phyloP scores from a whole-genome alignment of 1,284 basidiomycete species.

The Mycena sp. region DNA sequence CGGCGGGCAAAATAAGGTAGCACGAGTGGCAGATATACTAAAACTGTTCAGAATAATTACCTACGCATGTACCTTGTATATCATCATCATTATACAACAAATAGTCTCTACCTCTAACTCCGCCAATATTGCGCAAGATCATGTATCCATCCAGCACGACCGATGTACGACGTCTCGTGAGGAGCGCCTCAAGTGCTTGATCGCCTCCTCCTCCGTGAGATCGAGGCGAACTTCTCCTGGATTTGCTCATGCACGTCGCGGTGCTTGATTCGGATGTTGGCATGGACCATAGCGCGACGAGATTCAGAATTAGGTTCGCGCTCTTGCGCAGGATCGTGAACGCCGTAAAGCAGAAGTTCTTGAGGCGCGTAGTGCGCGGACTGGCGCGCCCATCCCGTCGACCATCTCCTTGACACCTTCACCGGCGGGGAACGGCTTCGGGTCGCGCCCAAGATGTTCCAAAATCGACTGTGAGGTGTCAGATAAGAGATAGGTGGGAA shows the following conservation, averaged over 20 bases:
- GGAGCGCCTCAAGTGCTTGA: slow-evolving; percentile 92
- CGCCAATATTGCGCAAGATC: slow-evolving; percentile 88
- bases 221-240: slow-evolving; percentile 95
- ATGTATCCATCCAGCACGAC: slow-evolving; percentile 94
- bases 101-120: slow-evolving; percentile 49
- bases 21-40: too few species aligned
- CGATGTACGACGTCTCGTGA: slow-evolving; percentile 96
- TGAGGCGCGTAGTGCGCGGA: slow-evolving; percentile 96
- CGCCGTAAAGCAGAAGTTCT: slow-evolving; percentile 95
- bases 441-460: slow-evolving; percentile 98
- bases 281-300: slow-evolving; percentile 98
- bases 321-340: slow-evolving; percentile 96
- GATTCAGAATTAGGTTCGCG: slow-evolving; percentile 97
- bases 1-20: too few species aligned
- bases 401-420: slow-evolving; percentile 99
- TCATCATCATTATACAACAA: too few species aligned
- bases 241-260: slow-evolving; percentile 89
- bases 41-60: too few species aligned
- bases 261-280: slow-evolving; percentile 96
- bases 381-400: slow-evolving; percentile 96
- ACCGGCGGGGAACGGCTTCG: slow-evolving; percentile 98
- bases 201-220: slow-evolving; percentile 94
- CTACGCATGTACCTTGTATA: too few species aligned
- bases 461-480: slow-evolving; percentile 84
- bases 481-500: slow-evolving; percentile 43